Evolutionary conservation across 2,329 filamentous ascomycete genomes (phyloP), one percentile per base, ranked within the genome.

Genomic region (Cladosporium cucumerinum): DNA sequence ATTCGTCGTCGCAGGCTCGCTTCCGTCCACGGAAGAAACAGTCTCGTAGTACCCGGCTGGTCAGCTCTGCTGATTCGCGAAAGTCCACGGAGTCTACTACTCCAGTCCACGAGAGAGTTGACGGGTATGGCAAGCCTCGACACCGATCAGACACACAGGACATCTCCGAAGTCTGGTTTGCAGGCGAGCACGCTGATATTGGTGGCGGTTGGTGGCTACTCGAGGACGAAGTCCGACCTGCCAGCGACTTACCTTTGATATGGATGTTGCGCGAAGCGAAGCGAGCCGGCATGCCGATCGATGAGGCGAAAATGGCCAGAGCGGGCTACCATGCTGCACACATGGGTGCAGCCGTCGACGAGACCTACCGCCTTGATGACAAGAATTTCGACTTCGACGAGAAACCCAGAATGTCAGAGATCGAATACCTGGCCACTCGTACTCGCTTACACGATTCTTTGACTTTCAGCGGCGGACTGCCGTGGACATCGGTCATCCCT

Each of bases 141-240:
- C 39, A 14, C 23, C 59, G 72, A 21, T 70, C 70, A 3, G 68
- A 69, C 28, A 72, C 73, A 28, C 72, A 74, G 16, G 76, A 94
- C 69, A 89, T 94, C 57, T 85, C 91, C 66, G 91, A 95, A 71
- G 85, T 94, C 0, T 91, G 89, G 89, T 95, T 95, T 71, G 83
- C 90, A 23, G 70, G 71, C n/a, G 68, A 72, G 58, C 91, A 96
- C 68, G 91, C 62, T 8, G 66, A 68, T 26, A 66, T 68, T 16
- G 69, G 68, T 21, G 67, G 67, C 18, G 66, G 63, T 18, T 69
- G 67, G 68, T 59, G 61, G 34, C 34, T 64, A 30, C 28, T 39
- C 4, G 63, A 65, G 11, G 63, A 64, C 23, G 57, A 67, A 28
- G 21, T 46, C 18, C 51, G 66, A 49, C 66, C 64, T 8, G 58